Evolutionary conservation across 345 rosid species (phyloP).

Genomic region (Mallotus nudiflorus): DNA sequence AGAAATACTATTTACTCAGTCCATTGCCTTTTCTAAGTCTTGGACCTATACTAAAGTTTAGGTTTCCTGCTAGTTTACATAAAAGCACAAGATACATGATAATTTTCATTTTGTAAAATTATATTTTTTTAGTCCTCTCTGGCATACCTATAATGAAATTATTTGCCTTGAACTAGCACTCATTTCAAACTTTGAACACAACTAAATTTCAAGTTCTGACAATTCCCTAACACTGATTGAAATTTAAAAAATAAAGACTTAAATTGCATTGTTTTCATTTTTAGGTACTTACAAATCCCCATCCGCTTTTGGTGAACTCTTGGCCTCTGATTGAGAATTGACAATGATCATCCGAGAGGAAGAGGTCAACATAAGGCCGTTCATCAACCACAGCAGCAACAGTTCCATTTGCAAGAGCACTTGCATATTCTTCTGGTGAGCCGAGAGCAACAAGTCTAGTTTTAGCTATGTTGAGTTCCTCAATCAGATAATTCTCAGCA

Average conservation of each 20-base stretch:
- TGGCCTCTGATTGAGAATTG: constrained; percentile 72
- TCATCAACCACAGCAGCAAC: constrained; percentile 91
- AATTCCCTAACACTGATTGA: not conserved
- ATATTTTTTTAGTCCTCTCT: not conserved
- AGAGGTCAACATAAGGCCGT: constrained; percentile 66
- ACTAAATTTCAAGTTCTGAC: not conserved
- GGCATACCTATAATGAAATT: not conserved
- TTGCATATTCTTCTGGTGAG: constrained; percentile 73
- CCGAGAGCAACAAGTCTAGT: constrained; percentile 76
- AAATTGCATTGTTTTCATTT: not conserved
- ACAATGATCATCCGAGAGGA: constrained; percentile 68
- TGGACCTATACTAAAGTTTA: not conserved
- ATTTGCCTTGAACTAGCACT: not conserved
- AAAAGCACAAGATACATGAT: not conserved
- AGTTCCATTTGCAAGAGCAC: constrained; percentile 63
- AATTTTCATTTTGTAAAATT: not conserved
- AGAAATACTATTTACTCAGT: too few species aligned
- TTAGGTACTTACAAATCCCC: constrained; percentile 89
- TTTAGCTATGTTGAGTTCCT: constrained; percentile 71
- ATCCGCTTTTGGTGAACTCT: constrained; percentile 77
- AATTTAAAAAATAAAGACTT: not conserved
- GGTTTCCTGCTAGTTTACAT: not conserved
- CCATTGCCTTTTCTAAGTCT: too few species aligned
- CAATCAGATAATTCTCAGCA: constrained; percentile 69
- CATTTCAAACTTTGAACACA: too few species aligned